Base-by-base conservation (phyloP, 2,329 filamentous ascomycete species). In the Nannizziopsis arthrosporioides region DNA sequence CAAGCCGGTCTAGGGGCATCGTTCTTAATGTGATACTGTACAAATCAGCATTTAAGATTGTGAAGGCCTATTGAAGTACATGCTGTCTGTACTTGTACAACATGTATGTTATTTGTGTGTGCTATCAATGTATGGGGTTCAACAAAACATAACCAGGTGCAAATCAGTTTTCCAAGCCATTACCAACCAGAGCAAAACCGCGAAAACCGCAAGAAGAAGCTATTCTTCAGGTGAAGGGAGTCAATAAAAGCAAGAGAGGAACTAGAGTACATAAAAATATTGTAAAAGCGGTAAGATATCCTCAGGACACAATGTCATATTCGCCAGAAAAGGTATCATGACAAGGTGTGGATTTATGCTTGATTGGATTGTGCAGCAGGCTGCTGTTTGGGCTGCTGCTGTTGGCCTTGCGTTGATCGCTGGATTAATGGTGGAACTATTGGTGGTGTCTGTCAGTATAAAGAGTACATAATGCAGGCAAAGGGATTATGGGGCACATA, bases 401-500 rank as follows among this genome's bases (percentile, higher is more conserved):
- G 35, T 17, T 31, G 22, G 2, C 11, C n/a, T 8, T 41, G 37
- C 2, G 12, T 27, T 22, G 27, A 8, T 5, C 3, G 17, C 17
- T 15, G 7, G 10, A 42, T 18, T 15, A 47, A 27, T 27, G 45
- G 45, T 36, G 45, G 45, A 47, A 47, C 45, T 47, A 35, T 41
- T 19, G 17, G 17, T 37, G 6, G 22, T 27, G 8, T 18, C 22
- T 2, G 19, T 12, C 11, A 6, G n/a, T 22, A 32, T 15, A 45
- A 30, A 17, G 11, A 39, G 14, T 19, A n/a, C 11, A 27, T 5
- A n/a, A 14, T 5, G 2, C n/a, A 9, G 9, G 22, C 31, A 38
- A 38, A 17, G 39, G 2, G 35, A 35, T 5, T 15, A 34, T 3
- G 32, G 3, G 27, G 22, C 18, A 65, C 68, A 63, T 64, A 71